These are phyloP conservation scores for Polyrhizophydium stewartii DNA, from an alignment of 371 early-diverging fungal genomes.

Conservation along the genomic window DNA sequence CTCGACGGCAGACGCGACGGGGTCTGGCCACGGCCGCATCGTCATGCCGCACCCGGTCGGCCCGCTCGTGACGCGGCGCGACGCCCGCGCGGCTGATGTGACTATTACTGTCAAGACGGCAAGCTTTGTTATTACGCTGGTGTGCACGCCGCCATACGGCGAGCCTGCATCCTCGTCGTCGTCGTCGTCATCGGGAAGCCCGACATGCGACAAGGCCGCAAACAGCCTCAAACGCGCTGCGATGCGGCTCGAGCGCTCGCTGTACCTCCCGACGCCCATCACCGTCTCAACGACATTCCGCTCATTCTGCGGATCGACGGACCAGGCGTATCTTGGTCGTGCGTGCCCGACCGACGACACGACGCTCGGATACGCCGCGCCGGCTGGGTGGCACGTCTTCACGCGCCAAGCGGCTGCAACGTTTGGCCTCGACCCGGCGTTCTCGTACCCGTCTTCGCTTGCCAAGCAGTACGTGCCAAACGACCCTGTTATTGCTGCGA, in stretches of 20 bases:
- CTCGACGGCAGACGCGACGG: too few species aligned
- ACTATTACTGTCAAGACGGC: background rate
- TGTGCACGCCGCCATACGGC: background rate
- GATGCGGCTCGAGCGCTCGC: background rate
- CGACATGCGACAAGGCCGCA: background rate
- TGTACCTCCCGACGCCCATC: constrained; percentile 14
- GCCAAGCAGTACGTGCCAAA: constrained; percentile 27
- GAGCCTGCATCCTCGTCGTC: too few species aligned
- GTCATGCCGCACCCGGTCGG: too few species aligned
- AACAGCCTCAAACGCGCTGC: background rate
- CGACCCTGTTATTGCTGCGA: constrained; percentile 1
- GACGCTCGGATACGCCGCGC: constrained; percentile 25
- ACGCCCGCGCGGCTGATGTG: too few species aligned
- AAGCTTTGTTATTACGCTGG: background rate
- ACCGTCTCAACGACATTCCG: constrained; percentile 5
- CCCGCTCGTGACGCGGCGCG: too few species aligned
- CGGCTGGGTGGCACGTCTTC: constrained; percentile 17
- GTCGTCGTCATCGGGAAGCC: too few species aligned
- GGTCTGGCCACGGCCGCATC: too few species aligned
- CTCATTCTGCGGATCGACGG: constrained; percentile 11
- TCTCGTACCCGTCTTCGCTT: constrained; percentile 26
- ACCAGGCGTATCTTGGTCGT: background rate
- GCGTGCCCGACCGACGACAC: constrained; percentile 4
- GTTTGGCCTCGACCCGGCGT: constrained; percentile 19
- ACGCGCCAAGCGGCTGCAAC: background rate